These are phyloP conservation scores for Corymbia calophylla DNA, from an alignment of 441 rosid species.

Conservation along the genomic window DNA sequence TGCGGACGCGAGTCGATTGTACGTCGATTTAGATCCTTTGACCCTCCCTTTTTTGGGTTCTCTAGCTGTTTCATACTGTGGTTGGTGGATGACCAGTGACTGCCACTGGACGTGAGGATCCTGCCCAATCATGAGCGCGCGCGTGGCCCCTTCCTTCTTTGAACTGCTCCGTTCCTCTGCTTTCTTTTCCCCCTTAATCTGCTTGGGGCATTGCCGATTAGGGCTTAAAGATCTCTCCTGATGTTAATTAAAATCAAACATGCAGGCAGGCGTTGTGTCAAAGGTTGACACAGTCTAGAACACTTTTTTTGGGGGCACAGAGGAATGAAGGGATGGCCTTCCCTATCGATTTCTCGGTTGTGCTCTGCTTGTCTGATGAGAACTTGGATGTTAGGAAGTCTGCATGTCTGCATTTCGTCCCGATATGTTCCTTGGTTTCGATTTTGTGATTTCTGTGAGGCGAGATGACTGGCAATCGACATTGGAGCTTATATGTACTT, in stretches of 20 bases:
- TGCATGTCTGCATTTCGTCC: neutral
- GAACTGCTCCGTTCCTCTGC: neutral
- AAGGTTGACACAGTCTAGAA: neutral
- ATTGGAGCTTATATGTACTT: neutral
- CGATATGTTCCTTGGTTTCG: neutral
- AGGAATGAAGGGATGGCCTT: neutral
- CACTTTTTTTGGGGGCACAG: neutral
- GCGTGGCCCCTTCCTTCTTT: neutral
- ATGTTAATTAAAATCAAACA: neutral
- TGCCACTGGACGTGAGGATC: neutral
- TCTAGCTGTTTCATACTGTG: neutral
- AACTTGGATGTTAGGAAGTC: neutral
- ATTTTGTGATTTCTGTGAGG: neutral
- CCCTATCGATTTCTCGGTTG: neutral
- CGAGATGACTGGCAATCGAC: neutral
- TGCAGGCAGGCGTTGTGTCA: neutral
- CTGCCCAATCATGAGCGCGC: neutral
- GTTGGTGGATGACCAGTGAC: neutral
- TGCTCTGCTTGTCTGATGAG: neutral
- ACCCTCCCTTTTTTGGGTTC: neutral
- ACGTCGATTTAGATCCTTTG: neutral
- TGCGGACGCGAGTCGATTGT: neutral
- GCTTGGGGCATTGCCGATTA: neutral
- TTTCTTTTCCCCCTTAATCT: neutral
- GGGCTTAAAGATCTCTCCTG: neutral